These are phyloP conservation scores for Puya raimondii DNA, from an alignment of 176 grass and related monocot species.

Conservation along the genomic window DNA sequence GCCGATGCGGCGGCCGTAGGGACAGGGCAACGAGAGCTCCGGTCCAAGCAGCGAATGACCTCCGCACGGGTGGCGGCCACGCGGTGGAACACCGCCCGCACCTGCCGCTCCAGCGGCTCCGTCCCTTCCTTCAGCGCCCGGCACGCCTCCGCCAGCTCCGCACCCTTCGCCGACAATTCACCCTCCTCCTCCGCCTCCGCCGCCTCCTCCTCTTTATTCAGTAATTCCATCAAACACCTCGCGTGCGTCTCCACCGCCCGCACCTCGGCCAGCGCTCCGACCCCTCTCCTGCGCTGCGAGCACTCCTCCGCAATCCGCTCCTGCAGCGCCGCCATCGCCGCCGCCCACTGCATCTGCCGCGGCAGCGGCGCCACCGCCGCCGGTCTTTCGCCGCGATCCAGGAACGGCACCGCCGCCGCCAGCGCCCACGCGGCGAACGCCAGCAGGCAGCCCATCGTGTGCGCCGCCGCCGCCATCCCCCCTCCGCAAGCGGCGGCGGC, in stretches of 20 bases:
- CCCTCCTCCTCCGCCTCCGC: constrained; percentile 18
- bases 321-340: constrained; percentile 47
- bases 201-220: constrained; percentile 26
- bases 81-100: constrained; percentile 68
- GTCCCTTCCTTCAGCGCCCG: constrained; percentile 56
- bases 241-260: constrained; percentile 48
- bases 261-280: constrained; percentile 64
- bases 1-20: not conserved
- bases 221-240: constrained; percentile 38
- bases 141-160: constrained; percentile 53
- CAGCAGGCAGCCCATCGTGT: constrained; percentile 80
- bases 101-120: constrained; percentile 54
- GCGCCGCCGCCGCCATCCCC: constrained; percentile 48
- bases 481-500: constrained; percentile 24
- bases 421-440: constrained; percentile 76
- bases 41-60: constrained; percentile 48
- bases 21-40: constrained; percentile 25
- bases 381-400: constrained; percentile 28
- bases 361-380: constrained; percentile 31
- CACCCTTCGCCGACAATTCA: constrained; percentile 35
- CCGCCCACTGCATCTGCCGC: constrained; percentile 65
- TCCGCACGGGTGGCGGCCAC: constrained; percentile 54
- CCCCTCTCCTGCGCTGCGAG: constrained; percentile 36
- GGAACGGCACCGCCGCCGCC: constrained; percentile 56
- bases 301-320: constrained; percentile 64